Evolutionary conservation across 2,329 filamentous ascomycete genomes (phyloP).

Genomic region (Parasarocladium wereldwijsianum): DNA sequence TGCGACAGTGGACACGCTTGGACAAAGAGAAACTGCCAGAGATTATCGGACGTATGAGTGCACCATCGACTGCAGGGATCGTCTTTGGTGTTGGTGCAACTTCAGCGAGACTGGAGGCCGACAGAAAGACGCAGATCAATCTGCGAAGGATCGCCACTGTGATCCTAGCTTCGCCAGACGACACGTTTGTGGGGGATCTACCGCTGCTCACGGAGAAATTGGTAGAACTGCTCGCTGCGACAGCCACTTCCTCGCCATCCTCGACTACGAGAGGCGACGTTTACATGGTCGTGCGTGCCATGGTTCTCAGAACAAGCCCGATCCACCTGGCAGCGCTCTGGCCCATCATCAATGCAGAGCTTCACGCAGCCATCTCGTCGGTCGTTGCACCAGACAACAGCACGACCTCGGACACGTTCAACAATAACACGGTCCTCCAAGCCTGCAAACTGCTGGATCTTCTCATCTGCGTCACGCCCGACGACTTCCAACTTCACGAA

Average conservation of each 20-base stretch:
- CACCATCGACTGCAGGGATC: constrained; percentile 85
- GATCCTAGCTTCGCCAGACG: constrained; percentile 59
- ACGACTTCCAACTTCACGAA: constrained; percentile 96
- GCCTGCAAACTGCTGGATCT: constrained; percentile 88
- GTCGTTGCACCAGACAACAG: constrained; percentile 54
- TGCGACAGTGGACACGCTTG: constrained; percentile 69
- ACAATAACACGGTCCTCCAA: constrained; percentile 64
- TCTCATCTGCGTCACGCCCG: constrained; percentile 71
- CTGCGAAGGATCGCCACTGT: constrained; percentile 70
- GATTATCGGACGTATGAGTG: constrained; percentile 59
- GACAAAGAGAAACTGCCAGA: constrained; percentile 86
- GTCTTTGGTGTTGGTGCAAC: constrained; percentile 97
- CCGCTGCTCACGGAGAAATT: constrained; percentile 64
- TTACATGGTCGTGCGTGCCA: constrained; percentile 72
- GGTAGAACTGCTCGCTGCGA: constrained; percentile 73
- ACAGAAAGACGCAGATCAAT: constrained; percentile 82
- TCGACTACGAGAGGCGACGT: constrained; percentile 79
- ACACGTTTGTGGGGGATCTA: constrained; percentile 69
- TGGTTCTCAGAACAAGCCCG: constrained; percentile 65
- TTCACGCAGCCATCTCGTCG: constrained; percentile 66
- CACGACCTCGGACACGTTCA: constrained; percentile 55
- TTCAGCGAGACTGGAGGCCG: constrained; percentile 85
- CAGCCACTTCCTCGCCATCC: constrained; percentile 78
- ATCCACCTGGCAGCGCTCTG: constrained; percentile 74
- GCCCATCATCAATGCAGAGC: constrained; percentile 77